Conservation (phyloP, 2,329 filamentous ascomycete genomes). For the Calonectria ilicicola region DNA sequence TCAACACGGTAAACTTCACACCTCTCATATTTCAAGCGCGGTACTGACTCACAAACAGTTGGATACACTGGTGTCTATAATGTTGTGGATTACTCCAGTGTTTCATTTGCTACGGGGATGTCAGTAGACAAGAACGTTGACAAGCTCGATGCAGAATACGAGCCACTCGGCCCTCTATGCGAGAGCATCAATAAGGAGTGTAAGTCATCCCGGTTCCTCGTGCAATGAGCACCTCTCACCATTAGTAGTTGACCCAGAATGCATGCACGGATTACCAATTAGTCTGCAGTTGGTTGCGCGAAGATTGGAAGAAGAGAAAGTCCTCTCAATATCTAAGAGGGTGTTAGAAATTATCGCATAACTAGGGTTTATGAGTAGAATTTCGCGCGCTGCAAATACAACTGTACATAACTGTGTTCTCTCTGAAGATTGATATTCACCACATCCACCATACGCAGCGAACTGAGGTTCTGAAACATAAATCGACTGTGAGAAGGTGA, state of each 20-base stretch:
- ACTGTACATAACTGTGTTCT: too few species aligned
- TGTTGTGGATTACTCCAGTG: constrained; percentile 59
- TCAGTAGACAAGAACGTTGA: constrained; percentile 56
- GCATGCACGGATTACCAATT: constrained; percentile 57
- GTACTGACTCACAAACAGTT: constrained; percentile 46
- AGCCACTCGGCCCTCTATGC: constrained; percentile 52
- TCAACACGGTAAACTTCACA: constrained; percentile 52
- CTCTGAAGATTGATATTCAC: too few species aligned
- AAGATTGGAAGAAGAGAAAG: constrained; percentile 56
- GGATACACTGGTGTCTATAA: constrained; percentile 64
- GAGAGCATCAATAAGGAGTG: constrained; percentile 55
- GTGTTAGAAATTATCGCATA: constrained; percentile 34
- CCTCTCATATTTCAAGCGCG: too few species aligned
- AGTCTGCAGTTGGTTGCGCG: constrained; percentile 58
- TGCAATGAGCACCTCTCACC: not conserved
- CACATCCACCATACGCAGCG: too few species aligned
- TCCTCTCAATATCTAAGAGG: constrained; percentile 47
- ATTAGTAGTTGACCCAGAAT: constrained; percentile 50
- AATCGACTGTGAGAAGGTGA: too few species aligned
- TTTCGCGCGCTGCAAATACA: too few species aligned
- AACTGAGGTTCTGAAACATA: too few species aligned
- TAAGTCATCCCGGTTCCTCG: constrained; percentile 42
- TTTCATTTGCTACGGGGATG: constrained; percentile 60
- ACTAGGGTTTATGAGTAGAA: not conserved
- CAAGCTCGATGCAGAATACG: constrained; percentile 41